Evolutionary conservation across 495 filamentous ascomycete genomes (phyloP).

Genomic region (Sabuloglossum arenarium): DNA sequence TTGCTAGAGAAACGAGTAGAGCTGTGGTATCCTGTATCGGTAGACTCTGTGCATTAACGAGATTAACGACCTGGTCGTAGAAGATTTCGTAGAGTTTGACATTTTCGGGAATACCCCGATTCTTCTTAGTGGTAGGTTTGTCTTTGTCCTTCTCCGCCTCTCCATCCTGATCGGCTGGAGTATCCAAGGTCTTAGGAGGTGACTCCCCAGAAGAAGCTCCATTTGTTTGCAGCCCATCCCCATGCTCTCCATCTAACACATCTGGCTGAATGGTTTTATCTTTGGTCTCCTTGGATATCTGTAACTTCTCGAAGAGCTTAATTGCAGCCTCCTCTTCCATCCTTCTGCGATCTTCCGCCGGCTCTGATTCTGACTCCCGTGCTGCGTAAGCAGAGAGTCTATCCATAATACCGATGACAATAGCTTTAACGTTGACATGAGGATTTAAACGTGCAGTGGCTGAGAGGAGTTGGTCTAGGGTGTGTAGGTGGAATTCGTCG

Average conservation of each 20-base stretch:
- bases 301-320: slow-evolving; percentile 54
- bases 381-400: slow-evolving; percentile 81
- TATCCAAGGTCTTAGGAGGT: background rate
- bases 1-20: slow-evolving; percentile 73
- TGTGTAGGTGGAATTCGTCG: slow-evolving; percentile 94
- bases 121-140: slow-evolving; percentile 27
- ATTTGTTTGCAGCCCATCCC: slow-evolving; percentile 1
- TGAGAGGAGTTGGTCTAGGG: slow-evolving; percentile 78
- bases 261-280: slow-evolving; percentile 4
- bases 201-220: background rate
- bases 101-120: slow-evolving; percentile 53
- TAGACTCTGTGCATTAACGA: slow-evolving; percentile 75
- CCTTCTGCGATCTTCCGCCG: slow-evolving; percentile 46
- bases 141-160: slow-evolving; percentile 13
- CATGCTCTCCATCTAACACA: slow-evolving; percentile 2
- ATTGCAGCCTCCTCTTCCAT: slow-evolving; percentile 67
- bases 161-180: background rate
- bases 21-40: slow-evolving; percentile 91
- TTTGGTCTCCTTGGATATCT: slow-evolving; percentile 40
- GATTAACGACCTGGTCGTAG: slow-evolving; percentile 83
- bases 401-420: slow-evolving; percentile 96
- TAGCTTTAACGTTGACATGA: slow-evolving; percentile 91
- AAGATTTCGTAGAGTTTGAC: slow-evolving; percentile 94
- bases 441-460: slow-evolving; percentile 83
- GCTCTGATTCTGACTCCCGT: slow-evolving; percentile 57